Evolutionary conservation across 495 filamentous ascomycete species (phyloP).

Genomic region (Penicillium cinerascens): DNA sequence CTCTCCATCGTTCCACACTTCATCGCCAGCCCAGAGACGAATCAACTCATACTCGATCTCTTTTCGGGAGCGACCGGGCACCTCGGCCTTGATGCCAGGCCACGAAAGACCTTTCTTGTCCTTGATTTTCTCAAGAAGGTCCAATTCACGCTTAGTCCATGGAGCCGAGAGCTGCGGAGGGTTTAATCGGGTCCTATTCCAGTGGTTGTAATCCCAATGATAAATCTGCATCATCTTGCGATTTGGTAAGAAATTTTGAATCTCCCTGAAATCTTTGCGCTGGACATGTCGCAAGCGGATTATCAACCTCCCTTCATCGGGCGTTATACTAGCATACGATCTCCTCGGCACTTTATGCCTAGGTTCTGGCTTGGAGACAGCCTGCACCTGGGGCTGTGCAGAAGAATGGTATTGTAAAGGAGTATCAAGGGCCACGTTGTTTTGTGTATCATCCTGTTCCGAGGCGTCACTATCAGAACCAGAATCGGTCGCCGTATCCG

Average conservation of each 20-base stretch:
- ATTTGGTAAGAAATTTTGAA: slow-evolving; percentile 27
- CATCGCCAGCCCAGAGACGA: slow-evolving; percentile 33
- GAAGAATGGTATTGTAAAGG: slow-evolving; percentile 5
- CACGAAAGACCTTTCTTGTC: slow-evolving; percentile 32
- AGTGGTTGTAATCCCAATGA: slow-evolving; percentile 32
- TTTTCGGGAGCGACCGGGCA: slow-evolving; percentile 29
- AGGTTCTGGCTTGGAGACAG: slow-evolving; percentile 2
- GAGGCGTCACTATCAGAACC: slow-evolving; percentile 1
- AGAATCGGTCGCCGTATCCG: slow-evolving; percentile 7
- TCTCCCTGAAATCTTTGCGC: slow-evolving; percentile 30
- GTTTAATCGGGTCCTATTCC: slow-evolving; percentile 30
- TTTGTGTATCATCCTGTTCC: slow-evolving; percentile 53
- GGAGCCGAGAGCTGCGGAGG: slow-evolving; percentile 30
- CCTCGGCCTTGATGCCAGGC: slow-evolving; percentile 24
- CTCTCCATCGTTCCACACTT: slow-evolving; percentile 10
- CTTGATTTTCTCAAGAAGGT: slow-evolving; percentile 26
- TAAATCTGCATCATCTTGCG: slow-evolving; percentile 20
- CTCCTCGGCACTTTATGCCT: slow-evolving; percentile 19
- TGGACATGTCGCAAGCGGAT: slow-evolving; percentile 31
- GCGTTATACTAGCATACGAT: slow-evolving; percentile 17
- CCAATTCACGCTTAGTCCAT: slow-evolving; percentile 34
- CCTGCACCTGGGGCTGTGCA: slow-evolving; percentile 2
- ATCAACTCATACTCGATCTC: slow-evolving; percentile 42
- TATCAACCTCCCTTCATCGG: slow-evolving; percentile 35
- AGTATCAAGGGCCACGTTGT: slow-evolving; percentile 26